phyloP scores from a whole-genome alignment of 208 protist species.

The Wallacemonas sp. region DNA sequence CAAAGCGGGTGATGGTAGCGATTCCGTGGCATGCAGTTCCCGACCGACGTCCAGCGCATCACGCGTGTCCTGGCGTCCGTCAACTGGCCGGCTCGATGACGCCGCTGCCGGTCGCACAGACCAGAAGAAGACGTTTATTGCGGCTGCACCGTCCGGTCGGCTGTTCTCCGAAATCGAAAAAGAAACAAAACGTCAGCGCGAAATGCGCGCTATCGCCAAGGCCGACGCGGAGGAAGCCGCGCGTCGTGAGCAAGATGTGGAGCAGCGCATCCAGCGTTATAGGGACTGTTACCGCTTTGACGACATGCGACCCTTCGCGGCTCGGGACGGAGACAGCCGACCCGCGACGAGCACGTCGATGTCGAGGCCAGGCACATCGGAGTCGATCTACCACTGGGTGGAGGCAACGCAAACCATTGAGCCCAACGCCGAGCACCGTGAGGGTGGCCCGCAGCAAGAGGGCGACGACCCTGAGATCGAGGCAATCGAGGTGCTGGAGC shows the following conservation, averaged over 20 bases:
- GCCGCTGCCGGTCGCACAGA: neutral
- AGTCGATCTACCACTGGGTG: conserved; percentile 14
- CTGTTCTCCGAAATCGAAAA: conserved; percentile 80
- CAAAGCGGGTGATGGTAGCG: too few relatives aligned
- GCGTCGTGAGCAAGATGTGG: conserved; percentile 12
- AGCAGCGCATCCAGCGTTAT: conserved; percentile 14
- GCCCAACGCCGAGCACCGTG: neutral
- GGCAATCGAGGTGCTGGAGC: conserved; percentile 39
- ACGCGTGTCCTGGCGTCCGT: conserved; percentile 25
- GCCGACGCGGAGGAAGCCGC: conserved; percentile 3
- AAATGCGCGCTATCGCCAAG: conserved; percentile 18
- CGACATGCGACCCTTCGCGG: neutral
- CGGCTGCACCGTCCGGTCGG: conserved; percentile 59
- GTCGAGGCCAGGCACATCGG: conserved; percentile 9
- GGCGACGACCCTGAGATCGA: conserved; percentile 52
- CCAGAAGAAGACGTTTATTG: conserved; percentile 53
- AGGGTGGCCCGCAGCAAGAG: neutral
- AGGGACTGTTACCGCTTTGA: conserved; percentile 24
- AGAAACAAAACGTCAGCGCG: conserved; percentile 42
- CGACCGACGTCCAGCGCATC: conserved; percentile 30
- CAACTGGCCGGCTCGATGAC: neutral
- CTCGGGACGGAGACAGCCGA: neutral
- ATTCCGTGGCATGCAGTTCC: conserved; percentile 20
- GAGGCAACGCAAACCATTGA: conserved; percentile 11
- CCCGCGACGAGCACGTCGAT: neutral